These are phyloP conservation scores for Cryptococcus deneoformans DNA, from an alignment of 1,284 basidiomycete species.

Conservation along the genomic window DNA sequence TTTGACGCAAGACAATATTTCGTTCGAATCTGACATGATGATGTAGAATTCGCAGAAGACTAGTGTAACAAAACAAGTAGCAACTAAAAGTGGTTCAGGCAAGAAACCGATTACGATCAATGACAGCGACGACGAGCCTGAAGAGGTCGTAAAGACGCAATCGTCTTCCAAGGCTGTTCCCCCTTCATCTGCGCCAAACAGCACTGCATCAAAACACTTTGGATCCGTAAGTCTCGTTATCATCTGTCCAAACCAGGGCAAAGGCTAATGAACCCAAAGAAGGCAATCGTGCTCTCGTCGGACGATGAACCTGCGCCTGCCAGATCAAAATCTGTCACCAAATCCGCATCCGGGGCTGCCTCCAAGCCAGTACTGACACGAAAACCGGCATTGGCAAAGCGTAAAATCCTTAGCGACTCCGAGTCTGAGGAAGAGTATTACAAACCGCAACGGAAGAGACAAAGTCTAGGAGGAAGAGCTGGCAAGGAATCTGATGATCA, in stretches of 20 bases:
- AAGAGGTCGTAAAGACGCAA: constrained; percentile 13
- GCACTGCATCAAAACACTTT: constrained; percentile 37
- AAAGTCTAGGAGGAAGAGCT: constrained; percentile 18
- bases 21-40: neutral
- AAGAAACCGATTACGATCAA: constrained; percentile 38
- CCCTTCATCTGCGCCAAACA: neutral
- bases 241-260: neutral
- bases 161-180: constrained; percentile 9
- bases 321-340: neutral
- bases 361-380: constrained; percentile 1
- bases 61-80: neutral
- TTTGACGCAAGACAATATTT: neutral
- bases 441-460: constrained; percentile 41
- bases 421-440: constrained; percentile 28
- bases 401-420: constrained; percentile 14
- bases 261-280: constrained; percentile 1
- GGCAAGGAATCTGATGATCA: neutral
- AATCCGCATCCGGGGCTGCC: constrained; percentile 2
- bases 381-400: constrained; percentile 9
- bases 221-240: constrained; percentile 11
- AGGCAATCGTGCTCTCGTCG: constrained; percentile 12
- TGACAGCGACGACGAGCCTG: constrained; percentile 24
- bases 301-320: constrained; percentile 3
- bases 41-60: neutral
- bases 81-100: constrained; percentile 19